phyloP scores from a whole-genome alignment of 225 moss, liverwort and hornwort genomes.

The Asterella californica region DNA sequence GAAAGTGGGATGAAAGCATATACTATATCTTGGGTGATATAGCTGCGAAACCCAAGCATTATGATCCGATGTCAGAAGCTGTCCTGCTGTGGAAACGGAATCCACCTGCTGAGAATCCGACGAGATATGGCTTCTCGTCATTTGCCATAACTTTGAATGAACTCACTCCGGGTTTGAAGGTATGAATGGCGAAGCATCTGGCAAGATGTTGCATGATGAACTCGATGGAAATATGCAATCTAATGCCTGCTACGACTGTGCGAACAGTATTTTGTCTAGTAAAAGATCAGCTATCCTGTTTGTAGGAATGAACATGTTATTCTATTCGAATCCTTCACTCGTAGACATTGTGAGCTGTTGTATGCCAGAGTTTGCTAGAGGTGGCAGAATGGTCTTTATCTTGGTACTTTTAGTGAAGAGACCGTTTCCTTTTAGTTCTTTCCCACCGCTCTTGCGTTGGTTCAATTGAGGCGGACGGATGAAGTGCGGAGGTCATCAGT shows the following conservation, averaged over 20 bases:
- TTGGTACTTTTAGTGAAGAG: no score
- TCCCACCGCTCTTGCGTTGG: no score
- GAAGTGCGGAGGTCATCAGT: no score
- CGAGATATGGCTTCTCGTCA: constrained; percentile 87
- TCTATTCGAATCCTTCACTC: background rate
- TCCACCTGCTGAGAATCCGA: constrained; percentile 70
- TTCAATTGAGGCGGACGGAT: no score
- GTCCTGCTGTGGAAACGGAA: constrained; percentile 79
- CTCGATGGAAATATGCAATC: background rate
- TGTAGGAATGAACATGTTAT: background rate
- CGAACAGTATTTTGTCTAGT: no score
- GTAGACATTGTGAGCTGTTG: no score
- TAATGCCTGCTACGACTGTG: background rate
- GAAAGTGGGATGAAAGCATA: constrained; percentile 99
- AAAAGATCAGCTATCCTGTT: background rate
- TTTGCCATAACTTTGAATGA: constrained; percentile 93
- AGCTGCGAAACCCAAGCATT: constrained; percentile 76
- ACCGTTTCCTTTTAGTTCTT: no score
- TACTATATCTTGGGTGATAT: constrained; percentile 92
- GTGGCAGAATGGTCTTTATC: no score
- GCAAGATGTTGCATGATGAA: background rate
- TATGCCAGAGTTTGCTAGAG: no score
- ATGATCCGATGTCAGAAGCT: constrained; percentile 96
- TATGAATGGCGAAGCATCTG: constrained; percentile 16
- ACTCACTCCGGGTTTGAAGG: constrained; percentile 83